Base-by-base conservation (phyloP, 2,329 filamentous ascomycete species). In the Botrytis sinoallii region DNA sequence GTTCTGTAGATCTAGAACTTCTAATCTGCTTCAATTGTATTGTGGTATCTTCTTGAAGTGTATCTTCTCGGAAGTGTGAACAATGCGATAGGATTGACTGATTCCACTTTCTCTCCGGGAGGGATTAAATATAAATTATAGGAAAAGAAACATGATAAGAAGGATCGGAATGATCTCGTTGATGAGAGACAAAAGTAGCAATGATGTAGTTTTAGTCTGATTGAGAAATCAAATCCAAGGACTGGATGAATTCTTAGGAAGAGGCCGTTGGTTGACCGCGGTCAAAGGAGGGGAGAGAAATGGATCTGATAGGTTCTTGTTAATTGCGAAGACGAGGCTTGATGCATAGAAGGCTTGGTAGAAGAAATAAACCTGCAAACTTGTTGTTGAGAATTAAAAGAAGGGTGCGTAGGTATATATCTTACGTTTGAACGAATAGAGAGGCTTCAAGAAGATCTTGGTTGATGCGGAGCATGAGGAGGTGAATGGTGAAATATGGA, bases 271-370 rank as follows among this genome's bases (percentile, higher is more conserved):
- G 52, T 61, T n/a, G 40, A 29, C 61, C 16, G 40, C 12, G n/a
- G n/a, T 29, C 66, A n/a, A 57, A 29, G 38, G 38, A 57, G 38
- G 29, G 46, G 35, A 55, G 32, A 42, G 29, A 35, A n/a, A 29
- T 57, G 14, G 59, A 71, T 71, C 25, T 35, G n/a, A 42, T 32
- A 35, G 32, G 44, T 14, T 22, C 60, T 57, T 52, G 52, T 64
- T 14, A 32, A 48, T 71, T 25, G 35, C 20, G 38, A 66, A 66
- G 48, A 66, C 35, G n/a, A 42, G 44, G 70, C 46, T 42, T 70
- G 8, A 64, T 71, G 70, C 70, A 71, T n/a, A 32, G 70, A 71
- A 71, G 70, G 70, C 70, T 66, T 66, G 70, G 70, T 71, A 57
- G 70, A 71, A 71, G 70, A 29, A 71, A 52, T 18, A 52, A 44